phyloP scores from a whole-genome alignment of 1,284 basidiomycete species.

The Ceratobasidium sp. region DNA sequence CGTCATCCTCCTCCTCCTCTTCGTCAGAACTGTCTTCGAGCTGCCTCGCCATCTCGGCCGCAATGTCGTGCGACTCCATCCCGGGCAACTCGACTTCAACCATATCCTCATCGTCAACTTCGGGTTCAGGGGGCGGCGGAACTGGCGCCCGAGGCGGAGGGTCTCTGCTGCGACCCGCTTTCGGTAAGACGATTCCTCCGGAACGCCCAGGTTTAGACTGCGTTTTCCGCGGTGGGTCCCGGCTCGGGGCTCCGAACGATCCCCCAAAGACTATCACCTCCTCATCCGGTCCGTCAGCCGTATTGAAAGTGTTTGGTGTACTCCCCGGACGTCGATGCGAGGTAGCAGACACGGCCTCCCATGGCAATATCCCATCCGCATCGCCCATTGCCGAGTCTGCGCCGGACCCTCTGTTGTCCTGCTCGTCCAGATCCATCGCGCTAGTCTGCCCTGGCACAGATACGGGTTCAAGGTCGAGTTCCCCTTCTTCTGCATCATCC shows the following conservation, averaged over 20 bases:
- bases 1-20: slow-evolving; percentile 22
- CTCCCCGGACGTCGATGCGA: slow-evolving; percentile 1
- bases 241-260: slow-evolving; percentile 20
- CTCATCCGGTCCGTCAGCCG: slow-evolving; percentile 31
- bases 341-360: slow-evolving; percentile 33
- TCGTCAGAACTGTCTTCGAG: slow-evolving; percentile 20
- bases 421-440: slow-evolving; percentile 7
- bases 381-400: slow-evolving; percentile 1
- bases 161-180: slow-evolving; percentile 22
- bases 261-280: slow-evolving; percentile 39
- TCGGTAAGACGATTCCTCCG: slow-evolving; percentile 32
- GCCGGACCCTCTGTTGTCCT: background rate
- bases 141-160: slow-evolving; percentile 23
- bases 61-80: slow-evolving; percentile 19
- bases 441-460: background rate
- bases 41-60: slow-evolving; percentile 23
- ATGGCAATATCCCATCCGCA: slow-evolving; percentile 31
- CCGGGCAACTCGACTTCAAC: slow-evolving; percentile 26
- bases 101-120: slow-evolving; percentile 15
- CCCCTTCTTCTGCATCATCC: slow-evolving; percentile 30
- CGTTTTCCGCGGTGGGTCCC: slow-evolving; percentile 29
- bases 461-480: slow-evolving; percentile 32
- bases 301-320: slow-evolving; percentile 9
- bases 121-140: slow-evolving; percentile 7
- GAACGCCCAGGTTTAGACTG: slow-evolving; percentile 33